Conservation (phyloP, 2,329 filamentous ascomycete species). For the Aspergillus ochraceoroseus region DNA sequence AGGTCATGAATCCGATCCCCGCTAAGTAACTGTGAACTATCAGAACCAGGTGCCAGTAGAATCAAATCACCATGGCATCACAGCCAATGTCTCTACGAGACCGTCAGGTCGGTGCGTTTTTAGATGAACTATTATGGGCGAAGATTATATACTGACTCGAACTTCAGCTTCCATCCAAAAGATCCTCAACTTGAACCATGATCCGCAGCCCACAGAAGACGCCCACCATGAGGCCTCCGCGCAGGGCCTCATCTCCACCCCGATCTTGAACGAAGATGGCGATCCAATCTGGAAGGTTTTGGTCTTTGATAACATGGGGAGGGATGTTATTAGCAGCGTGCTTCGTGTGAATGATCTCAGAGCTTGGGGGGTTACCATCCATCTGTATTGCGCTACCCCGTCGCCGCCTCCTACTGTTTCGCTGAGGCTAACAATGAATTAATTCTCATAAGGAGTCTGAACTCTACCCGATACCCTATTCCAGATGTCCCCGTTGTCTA, state of each 20-base stretch:
- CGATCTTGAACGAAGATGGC: conserved; percentile 77
- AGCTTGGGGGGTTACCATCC: conserved; percentile 91
- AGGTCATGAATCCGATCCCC: conserved; percentile 23
- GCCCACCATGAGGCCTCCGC: conserved; percentile 58
- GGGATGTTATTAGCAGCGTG: conserved; percentile 96
- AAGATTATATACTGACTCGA: conserved; percentile 8
- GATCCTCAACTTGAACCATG: conserved; percentile 90
- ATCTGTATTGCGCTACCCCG: conserved; percentile 59
- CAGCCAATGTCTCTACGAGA: conserved; percentile 59
- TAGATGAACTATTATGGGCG: conserved; percentile 2
- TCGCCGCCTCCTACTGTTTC: conserved; percentile 15
- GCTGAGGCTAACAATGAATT: conserved; percentile 20
- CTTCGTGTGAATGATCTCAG: conserved; percentile 88
- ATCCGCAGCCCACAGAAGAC: conserved; percentile 50
- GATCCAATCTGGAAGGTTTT: conserved; percentile 97
- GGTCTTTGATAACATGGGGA: conserved; percentile 85
- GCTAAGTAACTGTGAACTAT: conserved; percentile 16
- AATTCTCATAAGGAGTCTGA: conserved; percentile 61
- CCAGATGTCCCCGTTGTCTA: conserved; percentile 96
- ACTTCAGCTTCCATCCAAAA: conserved; percentile 79
- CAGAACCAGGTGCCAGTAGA: conserved; percentile 16
- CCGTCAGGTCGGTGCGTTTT: conserved; percentile 63
- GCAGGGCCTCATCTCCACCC: conserved; percentile 64
- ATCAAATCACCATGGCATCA: conserved; percentile 48
- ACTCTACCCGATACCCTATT: conserved; percentile 76